Base-by-base conservation (phyloP, 2,329 filamentous ascomycete species). In the Purpureocillium takamizusanense region DNA sequence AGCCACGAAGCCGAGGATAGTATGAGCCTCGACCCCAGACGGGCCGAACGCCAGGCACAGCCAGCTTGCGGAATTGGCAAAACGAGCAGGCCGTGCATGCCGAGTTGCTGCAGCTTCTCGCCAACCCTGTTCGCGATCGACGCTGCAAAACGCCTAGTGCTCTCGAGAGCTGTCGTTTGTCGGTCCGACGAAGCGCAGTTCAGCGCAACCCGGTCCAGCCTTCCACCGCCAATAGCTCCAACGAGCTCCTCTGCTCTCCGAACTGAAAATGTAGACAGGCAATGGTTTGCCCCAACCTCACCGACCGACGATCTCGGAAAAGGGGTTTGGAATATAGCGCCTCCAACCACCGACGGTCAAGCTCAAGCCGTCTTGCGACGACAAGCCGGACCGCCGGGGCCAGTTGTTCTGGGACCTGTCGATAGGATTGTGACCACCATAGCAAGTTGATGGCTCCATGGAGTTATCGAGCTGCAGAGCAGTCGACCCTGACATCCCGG, bases 251-350 rank as follows among this genome's bases (percentile, higher is more conserved):
- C 21, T 25, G 21, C 21, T 25, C n/a, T n/a, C n/a, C 21, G 21
- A 25, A 25, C 21, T 18, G 41, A 48, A n/a, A 37, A 81, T 86
- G 78, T 86, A 78, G 78, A 72, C 70, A 64, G 48, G 70, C 74
- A 77, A 90, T 89, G 86, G 83, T 90, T 90, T 77, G 81, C 84
- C 83, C 81, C 77, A 83, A 81, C 86, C 76, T 90, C 85, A 94
- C 67, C 51, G 76, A 79, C 83, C 86, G 70, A 94, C 81, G 86
- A 83, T 77, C 84, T 92, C 75, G 78, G 85, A 76, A 78, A 87
- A 86, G 75, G 78, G 86, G 81, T 66, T 71, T 80, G 84, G 83
- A 90, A 90, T 90, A 88, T 89, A 78, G 79, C 76, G 76, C 74
- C 81, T 71, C 68, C 69, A 65, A 65, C 60, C 48, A 49, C 62